Conservation (phyloP, 1,139 yeast species). For the Yamadazyma sp. region DNA sequence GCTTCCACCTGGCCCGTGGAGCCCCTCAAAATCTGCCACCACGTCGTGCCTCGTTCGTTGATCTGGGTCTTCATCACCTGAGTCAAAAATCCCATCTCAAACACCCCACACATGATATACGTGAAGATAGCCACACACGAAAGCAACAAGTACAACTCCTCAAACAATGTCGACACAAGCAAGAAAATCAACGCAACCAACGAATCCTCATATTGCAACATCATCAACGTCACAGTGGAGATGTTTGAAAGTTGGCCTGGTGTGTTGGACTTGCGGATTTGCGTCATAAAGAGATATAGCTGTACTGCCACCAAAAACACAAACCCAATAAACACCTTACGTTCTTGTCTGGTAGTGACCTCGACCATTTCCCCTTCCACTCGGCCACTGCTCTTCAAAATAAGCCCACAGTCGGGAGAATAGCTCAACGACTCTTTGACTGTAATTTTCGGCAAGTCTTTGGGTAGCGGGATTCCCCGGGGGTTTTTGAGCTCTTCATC, state of each 20-base stretch:
- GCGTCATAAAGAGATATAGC: slow-evolving; percentile 43
- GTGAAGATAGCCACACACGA: slow-evolving; percentile 71
- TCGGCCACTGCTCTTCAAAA: slow-evolving; percentile 34
- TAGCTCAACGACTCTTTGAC: slow-evolving; percentile 61
- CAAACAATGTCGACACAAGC: slow-evolving; percentile 55
- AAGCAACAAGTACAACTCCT: slow-evolving; percentile 57
- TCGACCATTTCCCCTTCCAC: slow-evolving; percentile 62
- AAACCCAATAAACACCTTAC: slow-evolving; percentile 48
- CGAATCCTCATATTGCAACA: slow-evolving; percentile 77
- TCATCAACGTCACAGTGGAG: slow-evolving; percentile 41
- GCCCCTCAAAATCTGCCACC: slow-evolving; percentile 66
- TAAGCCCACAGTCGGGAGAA: slow-evolving; percentile 86
- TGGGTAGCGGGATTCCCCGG: slow-evolving; percentile 68
- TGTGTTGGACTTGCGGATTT: slow-evolving; percentile 69
- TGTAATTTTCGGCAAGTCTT: slow-evolving; percentile 52
- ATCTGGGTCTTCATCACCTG: slow-evolving; percentile 70
- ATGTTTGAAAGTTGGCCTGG: slow-evolving; percentile 66
- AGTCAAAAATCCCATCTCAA: slow-evolving; percentile 76
- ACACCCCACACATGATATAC: slow-evolving; percentile 68
- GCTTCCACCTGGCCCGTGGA: slow-evolving; percentile 9
- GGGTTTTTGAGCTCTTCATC: slow-evolving; percentile 75
- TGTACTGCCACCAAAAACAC: slow-evolving; percentile 41
- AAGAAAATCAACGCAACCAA: slow-evolving; percentile 62
- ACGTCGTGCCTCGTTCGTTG: slow-evolving; percentile 65
- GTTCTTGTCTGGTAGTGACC: slow-evolving; percentile 42